phyloP scores from a whole-genome alignment of 305 asterid species.

The Andrographis paniculata region DNA sequence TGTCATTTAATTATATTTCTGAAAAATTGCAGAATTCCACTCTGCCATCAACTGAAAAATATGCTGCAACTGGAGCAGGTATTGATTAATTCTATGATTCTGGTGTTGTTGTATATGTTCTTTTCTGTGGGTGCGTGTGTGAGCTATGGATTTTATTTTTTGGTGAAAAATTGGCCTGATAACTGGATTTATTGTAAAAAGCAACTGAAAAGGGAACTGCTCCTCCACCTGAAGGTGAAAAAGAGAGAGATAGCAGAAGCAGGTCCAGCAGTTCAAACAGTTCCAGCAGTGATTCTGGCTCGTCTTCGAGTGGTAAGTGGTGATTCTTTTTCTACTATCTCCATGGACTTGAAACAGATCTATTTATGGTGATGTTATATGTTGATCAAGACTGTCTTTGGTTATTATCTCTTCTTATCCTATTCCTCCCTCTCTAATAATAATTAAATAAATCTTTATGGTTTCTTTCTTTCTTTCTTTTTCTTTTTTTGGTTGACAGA shows the following conservation, averaged over 20 bases:
- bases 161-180: background rate
- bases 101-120: too few species aligned
- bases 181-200: constrained; percentile 10
- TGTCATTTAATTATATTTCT: background rate
- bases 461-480: background rate
- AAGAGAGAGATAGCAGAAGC: constrained; percentile 23
- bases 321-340: background rate
- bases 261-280: constrained; percentile 48
- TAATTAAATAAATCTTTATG: background rate
- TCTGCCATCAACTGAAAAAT: constrained; percentile 8
- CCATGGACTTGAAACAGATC: too few species aligned
- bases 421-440: background rate
- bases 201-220: constrained; percentile 21
- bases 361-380: too few species aligned
- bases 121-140: background rate
- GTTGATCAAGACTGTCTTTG: too few species aligned
- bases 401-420: too few species aligned
- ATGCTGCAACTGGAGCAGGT: constrained; percentile 17
- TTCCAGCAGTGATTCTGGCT: constrained; percentile 48
- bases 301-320: constrained; percentile 38
- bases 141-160: background rate
- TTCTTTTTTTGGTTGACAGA: constrained; percentile 21
- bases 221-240: constrained; percentile 25
- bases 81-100: background rate
- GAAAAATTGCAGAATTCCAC: constrained; percentile 16